Evolutionary conservation across 2,329 filamentous ascomycete genomes (phyloP).

Genomic region (Colletotrichum echinochloae): DNA sequence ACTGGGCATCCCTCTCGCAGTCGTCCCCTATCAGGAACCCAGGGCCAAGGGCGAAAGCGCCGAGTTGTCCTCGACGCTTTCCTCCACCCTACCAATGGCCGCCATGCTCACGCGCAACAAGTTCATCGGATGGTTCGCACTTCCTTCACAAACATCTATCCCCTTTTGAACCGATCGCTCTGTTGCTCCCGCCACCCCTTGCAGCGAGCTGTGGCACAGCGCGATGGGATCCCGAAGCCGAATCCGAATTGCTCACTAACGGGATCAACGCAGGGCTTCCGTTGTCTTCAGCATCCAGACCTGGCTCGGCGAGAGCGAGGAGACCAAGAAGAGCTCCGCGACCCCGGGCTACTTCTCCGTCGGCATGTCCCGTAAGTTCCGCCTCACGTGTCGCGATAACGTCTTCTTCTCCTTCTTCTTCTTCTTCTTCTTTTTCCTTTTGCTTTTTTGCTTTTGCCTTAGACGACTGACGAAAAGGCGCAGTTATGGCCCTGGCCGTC

Average conservation of each 20-base stretch:
- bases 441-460: too few relatives aligned
- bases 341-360: constrained; percentile 80
- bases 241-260: constrained; percentile 18
- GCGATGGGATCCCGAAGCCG: too few relatives aligned
- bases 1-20: constrained; percentile 57
- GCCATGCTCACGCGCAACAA: constrained; percentile 95
- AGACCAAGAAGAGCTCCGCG: constrained; percentile 70
- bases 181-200: neutral
- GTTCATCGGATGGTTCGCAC: constrained; percentile 74
- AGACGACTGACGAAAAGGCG: constrained; percentile 11
- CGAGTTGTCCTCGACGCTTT: constrained; percentile 78
- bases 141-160: neutral
- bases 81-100: constrained; percentile 91
- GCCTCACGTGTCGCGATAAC: neutral
- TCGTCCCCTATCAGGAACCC: constrained; percentile 89
- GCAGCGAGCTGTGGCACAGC: neutral
- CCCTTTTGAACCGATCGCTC: neutral
- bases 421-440: neutral
- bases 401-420: neutral
- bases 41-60: constrained; percentile 70
- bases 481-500: constrained; percentile 70
- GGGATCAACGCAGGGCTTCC: constrained; percentile 66
- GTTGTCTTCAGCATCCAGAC: constrained; percentile 80
- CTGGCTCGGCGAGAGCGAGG: constrained; percentile 82
- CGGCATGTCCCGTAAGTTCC: constrained; percentile 78